Conservation (phyloP, 129 eudicot species). For the Saussurea involucrata region DNA sequence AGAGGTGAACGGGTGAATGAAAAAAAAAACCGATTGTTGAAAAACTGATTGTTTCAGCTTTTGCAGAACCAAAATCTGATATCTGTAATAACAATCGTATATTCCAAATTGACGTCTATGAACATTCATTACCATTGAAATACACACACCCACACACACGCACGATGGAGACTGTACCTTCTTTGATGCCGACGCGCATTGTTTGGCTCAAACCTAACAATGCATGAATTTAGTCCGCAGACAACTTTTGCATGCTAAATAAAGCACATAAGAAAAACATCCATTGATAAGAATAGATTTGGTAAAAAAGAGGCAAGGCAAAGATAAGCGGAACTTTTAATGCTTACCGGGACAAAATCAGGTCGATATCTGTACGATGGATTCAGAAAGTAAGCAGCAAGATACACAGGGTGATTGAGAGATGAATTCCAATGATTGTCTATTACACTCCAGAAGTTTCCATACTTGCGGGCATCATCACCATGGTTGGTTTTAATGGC, state of each 20-base stretch:
- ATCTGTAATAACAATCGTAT: constrained; percentile 43
- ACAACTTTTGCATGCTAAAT: constrained; percentile 81
- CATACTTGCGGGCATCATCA: constrained; percentile 79
- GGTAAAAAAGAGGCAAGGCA: not conserved
- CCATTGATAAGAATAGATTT: not conserved
- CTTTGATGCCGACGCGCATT: constrained; percentile 76
- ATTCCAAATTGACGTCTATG: not conserved
- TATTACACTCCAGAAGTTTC: constrained; percentile 74
- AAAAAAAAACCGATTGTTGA: too few species aligned
- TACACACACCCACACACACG: not conserved
- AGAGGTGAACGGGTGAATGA: too few species aligned
- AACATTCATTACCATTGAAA: not conserved
- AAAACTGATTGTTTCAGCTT: too few species aligned
- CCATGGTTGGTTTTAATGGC: constrained; percentile 75
- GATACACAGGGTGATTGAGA: constrained; percentile 74
- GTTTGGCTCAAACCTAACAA: constrained; percentile 80
- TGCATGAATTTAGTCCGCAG: constrained; percentile 93
- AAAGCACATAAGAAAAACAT: not conserved
- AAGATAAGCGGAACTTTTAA: not conserved
- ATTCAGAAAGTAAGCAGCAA: constrained; percentile 91
- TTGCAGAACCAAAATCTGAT: constrained; percentile 88
- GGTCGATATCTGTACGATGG: constrained; percentile 87
- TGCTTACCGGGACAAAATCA: constrained; percentile 71
- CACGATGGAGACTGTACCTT: constrained; percentile 42
- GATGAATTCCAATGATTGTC: constrained; percentile 69